Conservation (phyloP, 139 green algal species). For the Chlorella vulgaris region DNA sequence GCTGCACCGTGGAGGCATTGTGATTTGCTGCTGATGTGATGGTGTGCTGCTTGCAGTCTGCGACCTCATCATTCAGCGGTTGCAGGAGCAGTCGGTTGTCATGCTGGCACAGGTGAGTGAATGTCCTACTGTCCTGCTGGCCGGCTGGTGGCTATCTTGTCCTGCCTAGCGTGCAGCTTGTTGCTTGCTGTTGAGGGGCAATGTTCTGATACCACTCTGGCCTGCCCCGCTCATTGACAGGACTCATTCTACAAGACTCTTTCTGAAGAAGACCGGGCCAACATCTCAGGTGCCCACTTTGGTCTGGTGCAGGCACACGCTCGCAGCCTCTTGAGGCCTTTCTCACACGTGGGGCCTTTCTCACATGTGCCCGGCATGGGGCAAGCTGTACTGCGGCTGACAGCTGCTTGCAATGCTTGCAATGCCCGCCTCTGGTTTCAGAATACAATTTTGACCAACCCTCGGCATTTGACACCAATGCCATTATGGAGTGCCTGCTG, state of each 20-base stretch:
- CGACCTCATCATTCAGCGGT: conserved; percentile 90
- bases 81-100: conserved; percentile 89
- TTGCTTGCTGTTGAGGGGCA: neutral
- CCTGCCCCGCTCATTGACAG: too few relatives aligned
- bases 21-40: neutral
- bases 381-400: too few relatives aligned
- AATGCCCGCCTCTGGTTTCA: conserved; percentile 5
- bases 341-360: too few relatives aligned
- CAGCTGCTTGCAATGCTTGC: too few relatives aligned
- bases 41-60: conserved; percentile 80
- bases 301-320: neutral
- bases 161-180: too few relatives aligned
- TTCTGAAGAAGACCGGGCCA: conserved; percentile 67
- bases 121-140: neutral
- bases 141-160: neutral
- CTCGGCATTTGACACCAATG: conserved; percentile 81
- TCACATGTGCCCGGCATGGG: too few relatives aligned
- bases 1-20: neutral
- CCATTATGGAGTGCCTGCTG: conserved; percentile 70
- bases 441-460: conserved; percentile 98
- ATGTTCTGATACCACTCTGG: too few relatives aligned
- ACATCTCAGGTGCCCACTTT: conserved; percentile 44
- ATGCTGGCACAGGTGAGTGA: conserved; percentile 75
- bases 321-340: too few relatives aligned
- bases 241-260: conserved; percentile 95